phyloP scores from a whole-genome alignment of 768 basidiomycete genomes.

The Boletus reticuloceps region DNA sequence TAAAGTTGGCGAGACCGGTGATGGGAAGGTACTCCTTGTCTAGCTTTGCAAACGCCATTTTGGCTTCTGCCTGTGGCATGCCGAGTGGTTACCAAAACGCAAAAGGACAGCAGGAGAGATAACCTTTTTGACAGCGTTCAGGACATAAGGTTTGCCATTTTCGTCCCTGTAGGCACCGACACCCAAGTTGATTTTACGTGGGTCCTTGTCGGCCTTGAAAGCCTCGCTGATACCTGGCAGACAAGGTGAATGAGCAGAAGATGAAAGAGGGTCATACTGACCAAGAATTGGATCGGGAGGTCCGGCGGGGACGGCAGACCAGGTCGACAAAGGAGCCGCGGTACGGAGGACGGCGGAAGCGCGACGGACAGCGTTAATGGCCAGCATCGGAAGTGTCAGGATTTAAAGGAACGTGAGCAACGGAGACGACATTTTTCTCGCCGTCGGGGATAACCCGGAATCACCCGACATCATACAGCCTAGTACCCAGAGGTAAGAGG shows the following conservation, averaged over 20 bases:
- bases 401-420: not conserved
- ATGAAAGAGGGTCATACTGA: slow-evolving; percentile 32
- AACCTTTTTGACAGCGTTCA: slow-evolving; percentile 87
- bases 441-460: slow-evolving; percentile 6
- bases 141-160: slow-evolving; percentile 91
- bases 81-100: not conserved
- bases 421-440: not conserved
- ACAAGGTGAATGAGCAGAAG: slow-evolving; percentile 4
- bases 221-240: slow-evolving; percentile 84
- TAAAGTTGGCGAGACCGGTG: slow-evolving; percentile 85
- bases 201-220: slow-evolving; percentile 92
- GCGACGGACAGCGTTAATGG: slow-evolving; percentile 49
- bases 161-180: slow-evolving; percentile 96
- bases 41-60: slow-evolving; percentile 56
- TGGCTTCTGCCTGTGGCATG: slow-evolving; percentile 65
- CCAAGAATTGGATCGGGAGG: slow-evolving; percentile 94
- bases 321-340: slow-evolving; percentile 58
- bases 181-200: slow-evolving; percentile 95
- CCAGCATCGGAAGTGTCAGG: slow-evolving; percentile 32
- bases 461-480: slow-evolving; percentile 7
- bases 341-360: slow-evolving; percentile 38
- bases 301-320: slow-evolving; percentile 81
- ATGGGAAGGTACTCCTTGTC: slow-evolving; percentile 99
- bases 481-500: too few species aligned
- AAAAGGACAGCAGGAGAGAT: not conserved